These are phyloP conservation scores for Hypomontagnella monticulosa DNA, from an alignment of 495 filamentous ascomycete species.

Conservation along the genomic window DNA sequence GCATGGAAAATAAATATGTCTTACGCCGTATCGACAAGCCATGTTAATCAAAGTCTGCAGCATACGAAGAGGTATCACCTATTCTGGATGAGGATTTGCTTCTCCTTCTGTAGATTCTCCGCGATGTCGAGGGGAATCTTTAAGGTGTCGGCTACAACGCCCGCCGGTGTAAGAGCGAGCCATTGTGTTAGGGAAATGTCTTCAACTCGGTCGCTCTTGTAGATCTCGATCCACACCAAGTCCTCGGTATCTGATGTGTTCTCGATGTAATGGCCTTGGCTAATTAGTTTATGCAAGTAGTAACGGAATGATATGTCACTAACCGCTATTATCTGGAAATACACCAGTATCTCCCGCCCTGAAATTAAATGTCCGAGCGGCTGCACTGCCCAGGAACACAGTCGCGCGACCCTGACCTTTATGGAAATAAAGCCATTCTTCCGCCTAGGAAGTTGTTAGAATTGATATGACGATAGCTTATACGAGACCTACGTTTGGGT, in stretches of 20 bases:
- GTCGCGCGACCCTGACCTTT: slow-evolving; percentile 67
- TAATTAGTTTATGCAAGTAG: not conserved
- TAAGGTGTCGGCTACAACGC: slow-evolving; percentile 66
- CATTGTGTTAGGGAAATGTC: slow-evolving; percentile 72
- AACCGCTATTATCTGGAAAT: slow-evolving; percentile 70
- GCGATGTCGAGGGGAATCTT: slow-evolving; percentile 67
- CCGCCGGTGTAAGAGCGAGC: slow-evolving; percentile 69
- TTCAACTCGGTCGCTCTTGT: slow-evolving; percentile 69
- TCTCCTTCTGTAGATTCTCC: slow-evolving; percentile 68
- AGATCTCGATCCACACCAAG: slow-evolving; percentile 72
- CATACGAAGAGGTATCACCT: slow-evolving; percentile 19
- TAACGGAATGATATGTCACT: slow-evolving; percentile 8
- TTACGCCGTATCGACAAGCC: not conserved
- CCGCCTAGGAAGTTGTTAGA: slow-evolving; percentile 53
- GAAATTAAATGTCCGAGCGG: slow-evolving; percentile 72
- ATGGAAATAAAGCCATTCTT: slow-evolving; percentile 75
- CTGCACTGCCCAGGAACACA: slow-evolving; percentile 66
- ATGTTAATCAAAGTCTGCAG: too few relatives aligned
- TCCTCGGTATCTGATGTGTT: slow-evolving; percentile 69
- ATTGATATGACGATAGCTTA: not conserved
- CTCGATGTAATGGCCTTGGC: slow-evolving; percentile 67
- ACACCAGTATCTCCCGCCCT: slow-evolving; percentile 69
- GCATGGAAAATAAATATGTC: not conserved
- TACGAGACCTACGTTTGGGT: slow-evolving; percentile 64
- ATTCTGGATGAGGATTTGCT: slow-evolving; percentile 63